Evolutionary conservation across 2,329 filamentous ascomycete species (phyloP), one percentile per base, ranked within the genome.

Genomic region (Diaporthe vaccinii): DNA sequence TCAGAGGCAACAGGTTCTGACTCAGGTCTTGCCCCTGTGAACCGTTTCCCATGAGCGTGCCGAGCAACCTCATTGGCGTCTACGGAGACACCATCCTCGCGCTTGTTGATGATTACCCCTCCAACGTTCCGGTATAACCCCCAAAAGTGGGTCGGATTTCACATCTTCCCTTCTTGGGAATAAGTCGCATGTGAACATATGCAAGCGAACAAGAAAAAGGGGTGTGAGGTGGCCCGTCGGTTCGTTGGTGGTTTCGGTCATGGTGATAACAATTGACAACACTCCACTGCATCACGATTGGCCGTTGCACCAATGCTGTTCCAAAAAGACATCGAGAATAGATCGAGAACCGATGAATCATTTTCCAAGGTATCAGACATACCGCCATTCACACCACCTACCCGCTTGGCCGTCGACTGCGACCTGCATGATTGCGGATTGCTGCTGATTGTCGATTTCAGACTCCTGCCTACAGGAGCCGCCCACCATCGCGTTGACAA

Each of bases 171-270:
- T 15, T 34, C 58, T 62, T 55, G 31, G 55, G 34, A 49, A 39
- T 62, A 44, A 22, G 31, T 75, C 59, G 74, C 74, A 75, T 75
- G 68, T 73, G 74, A 75, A 75, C 31, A 31, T 75, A 31, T 75
- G 74, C 74, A 75, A 28, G 57, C 36, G 31, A n/a, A n/a, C 55
- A 61, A 44, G 57, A 61, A 25, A 53, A 53, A 65, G 58, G 61
- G 51, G 53, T 61, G 28, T 53, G 34, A 53, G 39, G 36, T 55
- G 46, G 22, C 44, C 59, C 28, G 36, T 53, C 17, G 14, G 31
- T 61, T 22, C 28, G 62, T n/a, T 53, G 31, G 39, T 61, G 46
- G 57, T 73, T 46, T 44, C 57, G 22, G 46, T 65, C 71, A 55
- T 61, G n/a, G n/a, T 39, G 58, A 62, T 53, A 62, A 73, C 44